Evolutionary conservation across 2,329 filamentous ascomycete species (phyloP), one percentile per base, ranked within the genome.

Genomic region (Ilyonectria mors-panacis): DNA sequence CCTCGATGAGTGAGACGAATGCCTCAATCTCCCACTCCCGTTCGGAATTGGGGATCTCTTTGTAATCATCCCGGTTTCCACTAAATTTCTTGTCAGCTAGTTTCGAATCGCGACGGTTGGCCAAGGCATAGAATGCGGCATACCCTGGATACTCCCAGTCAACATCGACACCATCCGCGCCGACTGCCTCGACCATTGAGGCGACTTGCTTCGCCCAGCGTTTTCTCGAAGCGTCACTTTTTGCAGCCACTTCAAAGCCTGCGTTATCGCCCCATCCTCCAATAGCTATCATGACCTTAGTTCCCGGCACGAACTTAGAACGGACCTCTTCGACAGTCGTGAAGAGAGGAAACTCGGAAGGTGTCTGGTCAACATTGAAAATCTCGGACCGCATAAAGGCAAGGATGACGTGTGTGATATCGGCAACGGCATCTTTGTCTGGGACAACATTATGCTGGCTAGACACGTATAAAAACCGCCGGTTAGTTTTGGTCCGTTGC

Each of bases 21-120:
- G 87, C 88, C 28, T 86, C 81, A 65, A 93, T 88, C 77, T 94
- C 90, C 79, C 85, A 86, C 12, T 79, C 80, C 67, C 91, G 90
- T 30, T 86, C 78, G 0, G 83, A 82, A 76, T 93, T 94, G 15
- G 89, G 88, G 10, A 86, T 81, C 47, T 85, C 75, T 71, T 89
- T 93, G 82, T 94, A 93, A 79, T 93, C 90, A 21, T 89, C 86
- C 39, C 91, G 90, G 68, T 93, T 93, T 26, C 92, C 91, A 19
- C 86, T 86, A 4, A 9, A 5, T 3, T 23, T n/a, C 2, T 9
- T 1, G 28, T 71, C 30, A 61, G 62, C n/a, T 21, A 17, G 2
- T 13, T 6, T 35, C 37, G 26, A 59, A 1, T 5, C 15, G 19
- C 4, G 9, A 47, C 13, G 2, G 30, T 4, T 70, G 4, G 12